Base-by-base conservation (phyloP, 345 rosid genomes). In the Aquilaria sinensis region DNA sequence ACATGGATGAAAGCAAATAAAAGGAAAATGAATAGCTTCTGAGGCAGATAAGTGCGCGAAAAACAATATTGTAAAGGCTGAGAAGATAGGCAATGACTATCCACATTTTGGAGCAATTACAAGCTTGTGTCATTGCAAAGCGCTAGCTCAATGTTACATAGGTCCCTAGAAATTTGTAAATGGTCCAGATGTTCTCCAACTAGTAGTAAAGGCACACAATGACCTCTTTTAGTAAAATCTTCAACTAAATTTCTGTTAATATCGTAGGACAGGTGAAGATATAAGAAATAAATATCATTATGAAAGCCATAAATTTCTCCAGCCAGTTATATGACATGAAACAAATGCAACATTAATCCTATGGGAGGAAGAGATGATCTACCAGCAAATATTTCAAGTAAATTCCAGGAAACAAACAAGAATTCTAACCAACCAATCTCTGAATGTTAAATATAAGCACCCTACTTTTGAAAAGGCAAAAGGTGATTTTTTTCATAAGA, bases 161-260 rank as follows among this genome's bases (percentile, higher is more conserved):
- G 23, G 23, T 16, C 23, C 23, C 23, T 16, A 16, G 23, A 16
- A 16, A 16, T 16, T 16, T 16, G 23, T 16, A 16, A 16, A 16
- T 16, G 23, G 23, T 16, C 23, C 23, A 16, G 23, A 16, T 16
- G 23, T 16, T 16, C 23, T 16, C 23, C 23, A 64, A 66, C 45
- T 12, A 29, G 23, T 16, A 74, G 48, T 53, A 49, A 31, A 58
- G 57, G 15, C 10, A 30, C 14, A 63, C 33, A 32, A 67, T 67
- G 63, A 89, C 98, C 98, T 93, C 97, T 81, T 72, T 74, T 87
- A 55, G 96, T 93, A 58, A 84, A 76, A 76, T 93, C 98, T 79
- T 93, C 97, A 71, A 93, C 81, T 46, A 63, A 77, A 65, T 74
- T 71, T 32, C 85, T 80, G 70, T 88, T 90, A 61, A 93, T 82